These are phyloP conservation scores for Quercus glauca DNA, from an alignment of 306 rosid genomes.

Conservation along the genomic window DNA sequence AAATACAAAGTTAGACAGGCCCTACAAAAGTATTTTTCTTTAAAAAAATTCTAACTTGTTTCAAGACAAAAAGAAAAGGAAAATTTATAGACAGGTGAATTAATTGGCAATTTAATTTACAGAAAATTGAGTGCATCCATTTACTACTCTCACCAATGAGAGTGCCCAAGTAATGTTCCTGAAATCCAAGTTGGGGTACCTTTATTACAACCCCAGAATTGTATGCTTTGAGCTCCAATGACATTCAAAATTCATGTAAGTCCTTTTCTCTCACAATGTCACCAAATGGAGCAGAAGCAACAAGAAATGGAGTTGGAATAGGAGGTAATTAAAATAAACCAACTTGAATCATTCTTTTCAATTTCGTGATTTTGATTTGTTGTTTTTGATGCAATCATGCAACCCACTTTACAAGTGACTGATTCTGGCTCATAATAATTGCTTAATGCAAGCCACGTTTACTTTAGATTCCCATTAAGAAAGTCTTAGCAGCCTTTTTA, in stretches of 20 bases:
- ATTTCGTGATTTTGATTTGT: background rate
- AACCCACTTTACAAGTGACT: constrained; percentile 13
- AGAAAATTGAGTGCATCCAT: background rate
- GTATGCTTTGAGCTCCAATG: background rate
- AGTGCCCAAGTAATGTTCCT: constrained; percentile 1
- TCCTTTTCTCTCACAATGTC: background rate
- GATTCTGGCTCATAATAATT: constrained; percentile 24
- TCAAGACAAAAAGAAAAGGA: background rate
- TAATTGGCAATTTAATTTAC: too few species aligned
- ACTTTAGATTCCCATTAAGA: constrained; percentile 23
- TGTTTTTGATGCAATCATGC: constrained; percentile 25
- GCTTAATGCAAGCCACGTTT: constrained; percentile 30
- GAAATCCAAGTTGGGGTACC: background rate
- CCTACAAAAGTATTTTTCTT: too few species aligned
- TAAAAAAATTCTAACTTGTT: background rate
- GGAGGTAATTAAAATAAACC: background rate
- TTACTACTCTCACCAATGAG: background rate
- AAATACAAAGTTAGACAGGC: too few species aligned
- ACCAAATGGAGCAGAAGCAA: constrained; percentile 5
- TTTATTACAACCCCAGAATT: background rate
- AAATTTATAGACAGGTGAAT: background rate
- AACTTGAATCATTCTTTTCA: background rate
- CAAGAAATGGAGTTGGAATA: constrained; percentile 20
- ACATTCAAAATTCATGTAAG: background rate
- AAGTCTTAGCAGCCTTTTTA: background rate